A percentile compares a stretch with the other conserved stretches of the same genome.
Conservation (phyloP, 169 alveolate species). For the Eimeria acervulina region DNA sequence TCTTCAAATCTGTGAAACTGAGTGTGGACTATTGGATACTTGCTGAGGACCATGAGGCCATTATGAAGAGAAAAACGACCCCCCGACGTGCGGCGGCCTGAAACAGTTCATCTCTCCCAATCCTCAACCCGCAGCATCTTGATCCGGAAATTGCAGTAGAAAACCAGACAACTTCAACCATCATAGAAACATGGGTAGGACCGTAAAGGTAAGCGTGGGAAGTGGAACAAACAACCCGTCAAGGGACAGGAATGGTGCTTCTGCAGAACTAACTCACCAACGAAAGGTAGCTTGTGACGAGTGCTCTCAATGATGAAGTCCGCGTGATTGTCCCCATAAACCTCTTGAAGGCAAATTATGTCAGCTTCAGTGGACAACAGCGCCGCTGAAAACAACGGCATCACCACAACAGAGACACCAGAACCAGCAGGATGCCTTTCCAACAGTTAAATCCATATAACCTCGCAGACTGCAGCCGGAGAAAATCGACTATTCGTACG, state of each 20-base stretch:
- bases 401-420: background rate
- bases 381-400: slow-evolving; percentile 83
- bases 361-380: slow-evolving; percentile 92
- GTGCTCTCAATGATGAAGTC: slow-evolving; percentile 89
- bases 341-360: slow-evolving; percentile 94
- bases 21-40: slow-evolving; percentile 92
- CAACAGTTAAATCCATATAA: background rate
- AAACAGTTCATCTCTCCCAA: background rate
- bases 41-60: slow-evolving; percentile 94
- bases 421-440: background rate
- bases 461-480: background rate
- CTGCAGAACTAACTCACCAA: slow-evolving; percentile 79
- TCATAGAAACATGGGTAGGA: background rate
- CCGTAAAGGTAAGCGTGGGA: background rate
- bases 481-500: background rate
- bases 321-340: slow-evolving; percentile 91
- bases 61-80: slow-evolving; percentile 91
- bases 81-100: slow-evolving; percentile 80
- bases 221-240: background rate
- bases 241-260: background rate
- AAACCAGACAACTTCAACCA: background rate
- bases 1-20: slow-evolving; percentile 92
- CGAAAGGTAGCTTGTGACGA: slow-evolving; percentile 90
- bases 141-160: background rate
- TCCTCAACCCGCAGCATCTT: background rate